Percentiles rank a stretch among this genome's conserved stretches.
Conservation (phyloP, 1,284 basidiomycete species). For the Ustilago vetiveriae region DNA sequence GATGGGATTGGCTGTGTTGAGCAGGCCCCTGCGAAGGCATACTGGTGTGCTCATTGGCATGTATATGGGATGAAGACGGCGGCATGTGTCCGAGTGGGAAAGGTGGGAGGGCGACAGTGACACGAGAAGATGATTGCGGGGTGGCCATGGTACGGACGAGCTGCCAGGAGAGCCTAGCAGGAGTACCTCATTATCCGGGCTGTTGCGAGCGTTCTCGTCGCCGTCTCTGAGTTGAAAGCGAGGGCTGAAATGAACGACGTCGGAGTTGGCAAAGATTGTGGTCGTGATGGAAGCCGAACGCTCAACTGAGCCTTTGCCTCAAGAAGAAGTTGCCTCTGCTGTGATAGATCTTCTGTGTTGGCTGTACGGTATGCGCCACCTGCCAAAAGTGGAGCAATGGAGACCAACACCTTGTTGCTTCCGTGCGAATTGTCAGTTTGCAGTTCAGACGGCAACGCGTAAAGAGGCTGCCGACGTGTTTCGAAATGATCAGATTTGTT, state of each 20-base stretch:
- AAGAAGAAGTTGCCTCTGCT: no score
- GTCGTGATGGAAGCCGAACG: no score
- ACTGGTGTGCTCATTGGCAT: slow-evolving; percentile 1
- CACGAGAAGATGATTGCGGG: slow-evolving; percentile 3
- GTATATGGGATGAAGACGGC: slow-evolving; percentile 6
- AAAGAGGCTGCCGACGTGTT: no score
- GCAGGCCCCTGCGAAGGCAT: slow-evolving; percentile 1
- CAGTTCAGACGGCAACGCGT: not conserved
- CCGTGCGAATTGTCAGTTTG: not conserved
- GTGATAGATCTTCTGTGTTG: no score
- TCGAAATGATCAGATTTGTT: not conserved
- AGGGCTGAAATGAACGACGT: no score
- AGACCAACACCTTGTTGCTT: not conserved
- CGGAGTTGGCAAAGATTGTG: no score
- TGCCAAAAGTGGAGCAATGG: not conserved
- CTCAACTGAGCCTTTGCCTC: no score
- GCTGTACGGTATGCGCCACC: no score
- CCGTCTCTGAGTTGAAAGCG: not conserved
- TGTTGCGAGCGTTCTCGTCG: not conserved
- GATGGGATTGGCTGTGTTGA: slow-evolving; percentile 13
- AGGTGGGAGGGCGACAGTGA: slow-evolving; percentile 1
- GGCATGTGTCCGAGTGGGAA: slow-evolving; percentile 6
- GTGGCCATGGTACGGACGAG: not conserved
- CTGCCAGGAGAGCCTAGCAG: not conserved
- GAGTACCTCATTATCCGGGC: not conserved